These are phyloP conservation scores for Pseudoturritis turrita DNA, from an alignment of 345 rosid genomes.

Conservation along the genomic window DNA sequence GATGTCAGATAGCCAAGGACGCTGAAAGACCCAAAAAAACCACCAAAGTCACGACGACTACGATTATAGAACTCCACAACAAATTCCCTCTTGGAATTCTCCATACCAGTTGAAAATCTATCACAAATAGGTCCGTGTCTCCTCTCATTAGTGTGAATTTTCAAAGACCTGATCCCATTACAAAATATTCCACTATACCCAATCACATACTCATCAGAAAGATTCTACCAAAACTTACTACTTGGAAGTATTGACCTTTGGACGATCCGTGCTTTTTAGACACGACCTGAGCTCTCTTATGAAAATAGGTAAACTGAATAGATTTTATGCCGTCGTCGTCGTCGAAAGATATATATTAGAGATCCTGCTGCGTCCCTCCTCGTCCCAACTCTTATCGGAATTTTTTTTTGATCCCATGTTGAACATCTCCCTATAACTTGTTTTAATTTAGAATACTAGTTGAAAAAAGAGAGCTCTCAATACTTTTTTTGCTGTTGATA, in stretches of 20 bases:
- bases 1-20: neutral
- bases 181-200: neutral
- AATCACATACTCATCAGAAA: too few species aligned
- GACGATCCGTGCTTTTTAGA: too few species aligned
- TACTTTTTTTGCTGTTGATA: too few species aligned
- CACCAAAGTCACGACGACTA: conserved; percentile 6
- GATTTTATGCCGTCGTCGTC: neutral
- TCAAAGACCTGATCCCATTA: neutral
- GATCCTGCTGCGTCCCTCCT: neutral
- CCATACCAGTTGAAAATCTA: neutral
- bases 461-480: too few species aligned
- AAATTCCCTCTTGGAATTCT: neutral
- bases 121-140: neutral
- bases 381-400: neutral
- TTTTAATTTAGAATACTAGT: too few species aligned
- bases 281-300: neutral
- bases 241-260: too few species aligned
- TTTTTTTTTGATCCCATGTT: too few species aligned
- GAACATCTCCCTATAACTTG: too few species aligned
- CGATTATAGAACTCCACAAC: neutral
- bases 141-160: neutral
- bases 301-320: neutral
- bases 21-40: neutral
- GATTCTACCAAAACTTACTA: too few species aligned
- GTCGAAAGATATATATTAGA: neutral